phyloP scores from a whole-genome alignment of 2,329 filamentous ascomycete species.

The Tolypocladium tundrense region DNA sequence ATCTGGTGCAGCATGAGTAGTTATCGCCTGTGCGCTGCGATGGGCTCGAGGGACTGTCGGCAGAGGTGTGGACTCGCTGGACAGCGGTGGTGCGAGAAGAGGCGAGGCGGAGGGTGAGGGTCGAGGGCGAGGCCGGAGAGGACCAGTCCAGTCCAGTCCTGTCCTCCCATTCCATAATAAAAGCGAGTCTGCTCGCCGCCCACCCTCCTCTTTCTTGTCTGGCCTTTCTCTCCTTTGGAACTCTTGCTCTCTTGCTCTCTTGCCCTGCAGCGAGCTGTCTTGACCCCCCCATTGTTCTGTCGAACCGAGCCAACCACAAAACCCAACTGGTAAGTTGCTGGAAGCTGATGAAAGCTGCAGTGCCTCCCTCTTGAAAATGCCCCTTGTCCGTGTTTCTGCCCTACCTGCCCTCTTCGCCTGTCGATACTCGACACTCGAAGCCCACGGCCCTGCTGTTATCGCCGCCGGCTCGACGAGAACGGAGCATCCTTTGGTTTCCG shows the following conservation, averaged over 20 bases:
- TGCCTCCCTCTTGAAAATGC: neutral
- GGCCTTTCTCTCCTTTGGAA: constrained; percentile 12
- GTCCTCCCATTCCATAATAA: constrained; percentile 6
- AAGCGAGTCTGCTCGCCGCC: constrained; percentile 8
- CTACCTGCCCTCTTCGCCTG: neutral
- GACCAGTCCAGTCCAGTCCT: constrained; percentile 1
- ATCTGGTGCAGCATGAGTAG: neutral
- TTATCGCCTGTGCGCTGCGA: neutral
- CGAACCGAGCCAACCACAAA: constrained; percentile 8
- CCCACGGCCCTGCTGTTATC: neutral
- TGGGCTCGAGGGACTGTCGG: neutral
- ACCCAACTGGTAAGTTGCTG: constrained; percentile 15
- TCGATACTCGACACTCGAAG: neutral
- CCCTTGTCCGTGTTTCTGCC: neutral
- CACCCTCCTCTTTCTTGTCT: constrained; percentile 7
- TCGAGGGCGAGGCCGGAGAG: neutral
- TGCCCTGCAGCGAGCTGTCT: constrained; percentile 16
- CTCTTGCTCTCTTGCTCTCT: constrained; percentile 14
- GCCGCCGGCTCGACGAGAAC: neutral
- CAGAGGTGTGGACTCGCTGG: neutral
- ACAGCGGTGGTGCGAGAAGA: neutral
- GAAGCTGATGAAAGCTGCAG: neutral
- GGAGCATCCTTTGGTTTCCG: neutral
- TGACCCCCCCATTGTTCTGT: constrained; percentile 12
- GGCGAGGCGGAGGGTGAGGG: neutral